Conservation (phyloP, 169 alveolate genomes). For the Babesia ovis region DNA sequence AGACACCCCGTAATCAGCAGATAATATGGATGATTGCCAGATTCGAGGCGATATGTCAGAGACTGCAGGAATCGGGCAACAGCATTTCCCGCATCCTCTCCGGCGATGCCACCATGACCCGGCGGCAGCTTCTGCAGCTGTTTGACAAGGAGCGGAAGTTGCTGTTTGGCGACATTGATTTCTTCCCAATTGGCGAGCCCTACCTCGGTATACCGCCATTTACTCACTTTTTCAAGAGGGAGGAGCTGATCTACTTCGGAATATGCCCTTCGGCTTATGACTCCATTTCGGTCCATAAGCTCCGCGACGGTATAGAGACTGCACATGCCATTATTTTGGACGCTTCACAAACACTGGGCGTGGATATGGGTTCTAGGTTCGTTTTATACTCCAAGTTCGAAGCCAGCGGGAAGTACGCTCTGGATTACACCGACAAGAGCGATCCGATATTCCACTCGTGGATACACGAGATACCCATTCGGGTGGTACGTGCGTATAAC, state of each 20-base stretch:
- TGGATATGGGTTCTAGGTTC: conserved; percentile 48
- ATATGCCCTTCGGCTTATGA: conserved; percentile 41
- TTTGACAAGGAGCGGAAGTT: conserved; percentile 17
- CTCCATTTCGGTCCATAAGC: conserved; percentile 25
- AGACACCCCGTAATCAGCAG: conserved; percentile 2
- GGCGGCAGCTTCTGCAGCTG: conserved; percentile 25
- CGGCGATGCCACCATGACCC: conserved; percentile 25
- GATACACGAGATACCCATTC: conserved; percentile 53
- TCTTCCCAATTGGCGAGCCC: conserved; percentile 50
- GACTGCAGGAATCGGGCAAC: conserved; percentile 25
- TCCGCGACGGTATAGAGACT: conserved; percentile 6
- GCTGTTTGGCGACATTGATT: conserved; percentile 21
- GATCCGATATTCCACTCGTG: conserved; percentile 50
- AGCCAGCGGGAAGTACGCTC: neutral
- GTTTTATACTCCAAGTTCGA: conserved; percentile 31
- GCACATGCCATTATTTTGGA: conserved; percentile 54
- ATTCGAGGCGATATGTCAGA: conserved; percentile 38
- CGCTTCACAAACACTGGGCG: conserved; percentile 26
- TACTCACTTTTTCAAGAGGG: conserved; percentile 37
- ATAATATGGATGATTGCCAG: conserved; percentile 44
- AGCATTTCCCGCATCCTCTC: conserved; percentile 30
- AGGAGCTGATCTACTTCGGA: conserved; percentile 49
- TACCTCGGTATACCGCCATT: conserved; percentile 49
- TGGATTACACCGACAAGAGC: conserved; percentile 11
- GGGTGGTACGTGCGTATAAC: conserved; percentile 55